phyloP scores from a whole-genome alignment of 2,329 filamentous ascomycete genomes.

The Knufia fluminis region DNA sequence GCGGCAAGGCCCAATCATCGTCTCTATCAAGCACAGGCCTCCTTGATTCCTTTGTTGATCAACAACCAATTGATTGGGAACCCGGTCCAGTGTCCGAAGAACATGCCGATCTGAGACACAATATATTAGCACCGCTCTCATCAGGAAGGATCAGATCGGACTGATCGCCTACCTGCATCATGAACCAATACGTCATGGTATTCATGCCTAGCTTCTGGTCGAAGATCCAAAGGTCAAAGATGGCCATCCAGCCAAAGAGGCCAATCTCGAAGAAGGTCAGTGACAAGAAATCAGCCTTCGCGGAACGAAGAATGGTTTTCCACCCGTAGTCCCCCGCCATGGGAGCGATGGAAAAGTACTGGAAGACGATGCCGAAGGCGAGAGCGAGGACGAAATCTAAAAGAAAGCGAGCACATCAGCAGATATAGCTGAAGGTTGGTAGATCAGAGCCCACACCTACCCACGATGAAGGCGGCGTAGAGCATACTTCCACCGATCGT shows the following conservation, averaged over 20 bases:
- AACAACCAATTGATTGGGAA: constrained; percentile 26
- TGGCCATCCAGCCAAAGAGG: constrained; percentile 25
- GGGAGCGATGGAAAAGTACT: constrained; percentile 27
- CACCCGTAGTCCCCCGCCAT: constrained; percentile 24
- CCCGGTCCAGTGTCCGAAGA: constrained; percentile 23
- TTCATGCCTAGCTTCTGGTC: constrained; percentile 21
- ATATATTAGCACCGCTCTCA: background rate
- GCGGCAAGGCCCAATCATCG: constrained; percentile 1
- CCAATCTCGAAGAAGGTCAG: constrained; percentile 25
- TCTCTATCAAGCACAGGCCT: constrained; percentile 13
- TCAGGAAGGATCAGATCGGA: background rate
- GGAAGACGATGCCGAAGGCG: constrained; percentile 25
- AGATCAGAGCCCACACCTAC: constrained; percentile 14
- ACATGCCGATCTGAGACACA: constrained; percentile 20
- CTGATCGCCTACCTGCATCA: constrained; percentile 19
- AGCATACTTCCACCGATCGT: too few relatives aligned
- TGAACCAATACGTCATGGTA: constrained; percentile 25
- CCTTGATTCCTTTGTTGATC: constrained; percentile 18
- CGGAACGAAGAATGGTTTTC: constrained; percentile 21
- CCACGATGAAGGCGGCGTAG: constrained; percentile 3
- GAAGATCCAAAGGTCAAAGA: constrained; percentile 24
- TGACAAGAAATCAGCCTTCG: constrained; percentile 25
- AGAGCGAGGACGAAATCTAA: constrained; percentile 24
- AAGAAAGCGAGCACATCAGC: constrained; percentile 3
- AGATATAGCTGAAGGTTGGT: background rate